Evolutionary conservation across 164 flowering plant species (phyloP).

Genomic region (Sextonia rubra): DNA sequence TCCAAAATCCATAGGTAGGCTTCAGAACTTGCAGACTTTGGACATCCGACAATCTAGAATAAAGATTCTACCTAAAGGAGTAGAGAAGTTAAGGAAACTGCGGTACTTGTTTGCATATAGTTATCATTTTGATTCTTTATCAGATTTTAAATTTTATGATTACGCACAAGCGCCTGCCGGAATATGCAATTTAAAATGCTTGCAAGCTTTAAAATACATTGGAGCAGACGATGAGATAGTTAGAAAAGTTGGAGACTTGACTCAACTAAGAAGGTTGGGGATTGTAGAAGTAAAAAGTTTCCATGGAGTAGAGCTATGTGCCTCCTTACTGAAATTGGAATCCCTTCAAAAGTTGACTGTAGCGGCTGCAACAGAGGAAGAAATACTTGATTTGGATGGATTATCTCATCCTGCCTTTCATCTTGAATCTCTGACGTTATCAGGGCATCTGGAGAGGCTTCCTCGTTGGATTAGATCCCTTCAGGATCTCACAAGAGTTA

Average conservation of each 20-base stretch:
- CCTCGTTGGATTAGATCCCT: slow-evolving; percentile 32
- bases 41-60: background rate
- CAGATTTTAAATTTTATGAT: no score
- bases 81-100: no score
- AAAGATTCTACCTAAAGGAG: background rate
- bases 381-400: background rate
- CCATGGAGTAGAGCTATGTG: background rate
- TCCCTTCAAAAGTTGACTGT: background rate
- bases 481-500: slow-evolving; percentile 19
- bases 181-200: background rate
- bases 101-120: no score
- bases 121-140: no score
- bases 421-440: slow-evolving; percentile 27
- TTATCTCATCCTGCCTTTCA: background rate
- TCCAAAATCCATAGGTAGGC: background rate
- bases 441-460: slow-evolving; percentile 20
- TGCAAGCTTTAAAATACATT: background rate
- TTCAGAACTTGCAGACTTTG: background rate
- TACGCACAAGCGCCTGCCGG: background rate
- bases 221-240: background rate
- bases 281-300: background rate
- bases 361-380: background rate
- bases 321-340: background rate
- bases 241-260: background rate
- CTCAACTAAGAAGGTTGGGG: background rate